A percentile compares a stretch with the other conserved stretches of the same genome.
phyloP scores from a whole-genome alignment of 75 land plant genomes.

The Adiantum capillusveneris region DNA sequence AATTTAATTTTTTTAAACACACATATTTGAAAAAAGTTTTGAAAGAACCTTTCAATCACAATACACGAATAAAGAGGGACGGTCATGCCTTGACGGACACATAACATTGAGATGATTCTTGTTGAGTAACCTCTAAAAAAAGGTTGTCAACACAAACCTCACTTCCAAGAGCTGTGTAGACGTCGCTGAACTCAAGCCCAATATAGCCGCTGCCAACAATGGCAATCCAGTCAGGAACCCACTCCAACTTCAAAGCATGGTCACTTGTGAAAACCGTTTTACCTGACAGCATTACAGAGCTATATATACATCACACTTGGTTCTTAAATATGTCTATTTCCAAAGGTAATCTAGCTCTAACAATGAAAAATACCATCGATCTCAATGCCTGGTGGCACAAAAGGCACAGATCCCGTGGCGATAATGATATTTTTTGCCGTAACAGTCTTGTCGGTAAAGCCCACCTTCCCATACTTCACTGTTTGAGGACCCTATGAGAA shows the following conservation, averaged over 20 bases:
- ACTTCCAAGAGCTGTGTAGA: constrained; percentile 99
- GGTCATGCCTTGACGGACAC: no score
- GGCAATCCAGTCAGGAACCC: constrained; percentile 98
- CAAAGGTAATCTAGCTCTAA: background rate
- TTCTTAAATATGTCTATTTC: background rate
- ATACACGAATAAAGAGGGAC: no score
- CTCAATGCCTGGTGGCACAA: constrained; percentile 98
- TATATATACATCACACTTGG: background rate
- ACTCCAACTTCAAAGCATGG: constrained; percentile 97
- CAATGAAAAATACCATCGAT: constrained; percentile 62
- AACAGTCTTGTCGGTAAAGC: constrained; percentile 55
- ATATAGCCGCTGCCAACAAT: constrained; percentile 99
- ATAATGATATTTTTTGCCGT: constrained; percentile 90
- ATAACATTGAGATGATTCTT: no score
- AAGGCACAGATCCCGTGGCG: constrained; percentile 97
- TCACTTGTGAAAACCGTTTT: constrained; percentile 98
- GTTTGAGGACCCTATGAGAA: constrained; percentile 70
- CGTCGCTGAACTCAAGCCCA: constrained; percentile 99
- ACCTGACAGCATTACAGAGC: constrained; percentile 36
- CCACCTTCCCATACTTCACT: constrained; percentile 80
- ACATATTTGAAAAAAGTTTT: no score
- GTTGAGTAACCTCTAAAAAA: no score
- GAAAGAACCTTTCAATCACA: no score
- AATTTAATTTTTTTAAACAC: no score
- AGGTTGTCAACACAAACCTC: constrained; percentile 54